Evolutionary conservation across 2,329 filamentous ascomycete species (phyloP), one percentile per base, ranked within the genome.

Genomic region (Anthostomella pinea): DNA sequence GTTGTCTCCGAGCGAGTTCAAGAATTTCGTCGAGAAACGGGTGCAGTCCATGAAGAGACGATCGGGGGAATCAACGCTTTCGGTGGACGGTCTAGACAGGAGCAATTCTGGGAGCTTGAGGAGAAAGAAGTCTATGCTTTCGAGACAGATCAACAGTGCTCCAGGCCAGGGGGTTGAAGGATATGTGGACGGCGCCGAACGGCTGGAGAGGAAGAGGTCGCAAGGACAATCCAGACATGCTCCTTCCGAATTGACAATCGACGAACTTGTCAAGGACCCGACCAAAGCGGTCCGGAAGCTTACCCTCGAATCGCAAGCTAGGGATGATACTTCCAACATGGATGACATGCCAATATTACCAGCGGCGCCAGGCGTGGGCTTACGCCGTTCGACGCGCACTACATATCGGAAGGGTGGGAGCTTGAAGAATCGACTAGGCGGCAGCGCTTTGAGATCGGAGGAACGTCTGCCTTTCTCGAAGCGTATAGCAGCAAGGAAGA

Each of bases 61-160:
- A 52, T 95, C 90, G 1, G 83, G 84, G 16, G 88, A 83, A 49
- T 83, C 73, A 46, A 72, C 72, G 23, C 66, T 89, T 30, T 78
- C 80, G 19, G 65, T 75, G 5, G 75, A 83, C 45, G 66, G 75
- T 34, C 40, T 67, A 47, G 72, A 50, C 43, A 77, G 55, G 68
- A 79, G 44, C 62, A 73, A 64, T 64, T 77, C 65, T 59, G 77
- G 77, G 11, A 76, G 85, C 24, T 60, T 97, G 45, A 76, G 82
- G 51, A 79, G 93, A 53, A 95, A 95, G 64, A 95, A 93, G 64
- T 97, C 91, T 0, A 96, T 95, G 87, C 72, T 98, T 5, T 97
- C 91, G 5, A 79, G 85, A 39, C 90, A 97, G 60, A 86, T 98
- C 41, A 86, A 95, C 51, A 85, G 79, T 47, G 79, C 81, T 4